These are phyloP conservation scores for Geotrichum reessii DNA, from an alignment of 1,139 yeast species.

Conservation along the genomic window DNA sequence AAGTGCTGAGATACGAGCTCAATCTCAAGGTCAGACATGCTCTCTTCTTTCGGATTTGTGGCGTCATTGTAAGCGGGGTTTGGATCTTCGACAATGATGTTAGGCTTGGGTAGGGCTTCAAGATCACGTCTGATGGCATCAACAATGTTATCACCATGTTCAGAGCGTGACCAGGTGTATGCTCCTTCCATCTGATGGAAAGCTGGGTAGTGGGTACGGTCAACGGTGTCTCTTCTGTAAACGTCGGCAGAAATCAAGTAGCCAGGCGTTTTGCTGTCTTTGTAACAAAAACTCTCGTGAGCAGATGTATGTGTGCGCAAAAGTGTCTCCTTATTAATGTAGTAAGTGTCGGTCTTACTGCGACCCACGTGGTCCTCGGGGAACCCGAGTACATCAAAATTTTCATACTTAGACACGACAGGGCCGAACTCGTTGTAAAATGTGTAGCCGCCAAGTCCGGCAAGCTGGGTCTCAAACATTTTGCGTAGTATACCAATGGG, in stretches of 20 bases:
- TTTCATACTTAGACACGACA: slow-evolving; percentile 71
- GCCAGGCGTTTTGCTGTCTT: slow-evolving; percentile 65
- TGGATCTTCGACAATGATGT: slow-evolving; percentile 72
- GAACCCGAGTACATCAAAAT: slow-evolving; percentile 87
- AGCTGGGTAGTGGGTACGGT: slow-evolving; percentile 92
- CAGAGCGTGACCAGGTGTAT: slow-evolving; percentile 62
- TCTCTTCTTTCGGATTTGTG: slow-evolving; percentile 71
- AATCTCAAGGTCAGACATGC: slow-evolving; percentile 65
- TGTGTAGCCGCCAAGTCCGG: slow-evolving; percentile 60
- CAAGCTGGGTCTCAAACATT: slow-evolving; percentile 63
- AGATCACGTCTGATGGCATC: slow-evolving; percentile 52
- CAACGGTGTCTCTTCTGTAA: slow-evolving; percentile 91
- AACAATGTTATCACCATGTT: slow-evolving; percentile 39
- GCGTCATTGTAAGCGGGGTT: slow-evolving; percentile 48
- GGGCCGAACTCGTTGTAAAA: slow-evolving; percentile 79
- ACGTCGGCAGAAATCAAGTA: slow-evolving; percentile 94
- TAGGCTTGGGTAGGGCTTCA: slow-evolving; percentile 59
- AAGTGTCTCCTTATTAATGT: slow-evolving; percentile 63
- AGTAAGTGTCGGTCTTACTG: slow-evolving; percentile 87
- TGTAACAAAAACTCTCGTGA: slow-evolving; percentile 84
- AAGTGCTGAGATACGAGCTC: slow-evolving; percentile 68
- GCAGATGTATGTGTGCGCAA: slow-evolving; percentile 95
- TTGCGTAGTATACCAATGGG: slow-evolving; percentile 84
- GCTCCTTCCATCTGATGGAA: slow-evolving; percentile 99
- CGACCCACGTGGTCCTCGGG: slow-evolving; percentile 93